Evolutionary conservation across 768 basidiomycete genomes (phyloP).

Genomic region (Gymnopilus dilepis): DNA sequence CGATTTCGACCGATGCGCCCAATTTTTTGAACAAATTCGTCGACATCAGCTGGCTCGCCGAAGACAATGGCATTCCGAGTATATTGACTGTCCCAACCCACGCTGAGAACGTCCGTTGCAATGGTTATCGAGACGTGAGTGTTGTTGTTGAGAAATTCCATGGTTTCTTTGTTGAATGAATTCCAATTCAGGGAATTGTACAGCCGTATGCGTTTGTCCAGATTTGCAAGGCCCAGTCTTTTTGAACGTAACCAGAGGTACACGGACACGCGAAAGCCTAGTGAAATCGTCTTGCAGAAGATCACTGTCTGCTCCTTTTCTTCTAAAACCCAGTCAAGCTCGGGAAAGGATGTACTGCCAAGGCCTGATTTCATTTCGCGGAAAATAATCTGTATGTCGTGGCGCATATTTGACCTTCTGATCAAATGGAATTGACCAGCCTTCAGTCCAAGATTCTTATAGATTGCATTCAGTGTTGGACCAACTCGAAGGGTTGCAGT

Average conservation of each 20-base stretch:
- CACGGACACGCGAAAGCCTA: constrained; percentile 24
- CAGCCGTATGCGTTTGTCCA: constrained; percentile 15
- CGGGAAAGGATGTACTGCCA: too few species aligned
- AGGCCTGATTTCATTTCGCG: too few species aligned
- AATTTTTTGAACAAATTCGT: constrained; percentile 25
- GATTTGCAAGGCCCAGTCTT: not conserved
- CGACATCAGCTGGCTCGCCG: constrained; percentile 20
- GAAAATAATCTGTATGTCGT: too few species aligned
- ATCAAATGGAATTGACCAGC: too few species aligned
- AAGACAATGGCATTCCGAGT: constrained; percentile 20
- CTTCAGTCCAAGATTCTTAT: too few species aligned
- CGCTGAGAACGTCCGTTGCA: constrained; percentile 24
- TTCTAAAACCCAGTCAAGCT: constrained; percentile 27
- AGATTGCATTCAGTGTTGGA: too few species aligned
- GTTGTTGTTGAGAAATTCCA: constrained; percentile 22
- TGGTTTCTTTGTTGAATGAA: constrained; percentile 11
- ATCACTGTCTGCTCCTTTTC: constrained; percentile 27
- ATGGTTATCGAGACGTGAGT: constrained; percentile 9
- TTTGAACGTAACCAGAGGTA: constrained; percentile 26
- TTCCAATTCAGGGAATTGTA: constrained; percentile 21
- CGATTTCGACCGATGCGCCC: constrained; percentile 17
- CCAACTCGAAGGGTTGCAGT: too few species aligned
- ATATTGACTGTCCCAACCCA: constrained; percentile 23
- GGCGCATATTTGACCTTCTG: too few species aligned
- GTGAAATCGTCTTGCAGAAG: constrained; percentile 32